Evolutionary conservation across 2,329 filamentous ascomycete species (phyloP).

Genomic region (Talaromyces sp.): DNA sequence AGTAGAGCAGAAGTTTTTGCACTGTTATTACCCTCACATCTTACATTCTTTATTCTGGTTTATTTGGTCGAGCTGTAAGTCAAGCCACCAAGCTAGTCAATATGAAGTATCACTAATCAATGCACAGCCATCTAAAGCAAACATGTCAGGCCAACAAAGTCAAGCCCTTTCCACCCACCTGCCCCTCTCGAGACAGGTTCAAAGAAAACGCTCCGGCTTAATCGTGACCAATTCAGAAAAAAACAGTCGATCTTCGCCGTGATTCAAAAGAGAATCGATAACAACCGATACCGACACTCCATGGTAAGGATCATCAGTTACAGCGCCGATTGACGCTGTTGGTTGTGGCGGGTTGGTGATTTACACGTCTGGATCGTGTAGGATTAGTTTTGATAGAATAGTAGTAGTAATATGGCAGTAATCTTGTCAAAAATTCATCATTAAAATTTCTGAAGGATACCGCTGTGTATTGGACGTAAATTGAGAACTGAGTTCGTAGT

Average conservation of each 20-base stretch:
- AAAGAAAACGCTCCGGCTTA: conserved; percentile 97
- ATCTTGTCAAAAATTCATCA: neutral
- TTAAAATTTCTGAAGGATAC: neutral
- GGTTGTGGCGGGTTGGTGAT: conserved; percentile 44
- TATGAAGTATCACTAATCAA: neutral
- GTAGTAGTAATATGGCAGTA: neutral
- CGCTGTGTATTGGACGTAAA: neutral
- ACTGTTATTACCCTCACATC: neutral
- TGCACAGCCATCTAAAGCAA: no score
- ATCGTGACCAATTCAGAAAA: conserved; percentile 66
- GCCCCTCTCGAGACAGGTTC: conserved; percentile 72
- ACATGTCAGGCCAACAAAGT: conserved; percentile 86
- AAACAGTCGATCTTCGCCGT: conserved; percentile 66
- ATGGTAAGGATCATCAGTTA: conserved; percentile 58
- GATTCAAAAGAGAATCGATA: conserved; percentile 55
- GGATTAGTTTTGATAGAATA: neutral
- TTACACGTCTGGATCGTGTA: neutral
- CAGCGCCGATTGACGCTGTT: conserved; percentile 49
- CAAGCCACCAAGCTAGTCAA: neutral
- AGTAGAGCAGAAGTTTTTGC: conserved; percentile 47
- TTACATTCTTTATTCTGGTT: neutral
- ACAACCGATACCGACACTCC: conserved; percentile 65
- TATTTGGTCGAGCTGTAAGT: neutral
- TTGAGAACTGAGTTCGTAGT: neutral
- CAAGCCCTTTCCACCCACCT: conserved; percentile 89